A percentile compares a stretch with the other conserved stretches of the same genome.
These are phyloP conservation scores for Corylus americana DNA, from an alignment of 306 rosid genomes.

Conservation along the genomic window DNA sequence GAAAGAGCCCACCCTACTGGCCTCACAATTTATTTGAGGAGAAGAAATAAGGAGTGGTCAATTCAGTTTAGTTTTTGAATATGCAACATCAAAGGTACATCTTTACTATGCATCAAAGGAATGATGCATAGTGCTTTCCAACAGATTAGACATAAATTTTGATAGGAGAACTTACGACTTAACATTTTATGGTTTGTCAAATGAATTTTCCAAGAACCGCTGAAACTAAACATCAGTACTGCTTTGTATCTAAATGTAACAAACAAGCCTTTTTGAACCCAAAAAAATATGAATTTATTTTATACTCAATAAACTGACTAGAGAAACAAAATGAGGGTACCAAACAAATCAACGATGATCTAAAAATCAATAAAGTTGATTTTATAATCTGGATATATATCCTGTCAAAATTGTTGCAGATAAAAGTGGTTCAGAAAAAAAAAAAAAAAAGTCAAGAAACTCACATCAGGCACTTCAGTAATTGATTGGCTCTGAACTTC, in stretches of 20 bases:
- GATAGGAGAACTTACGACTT: background rate
- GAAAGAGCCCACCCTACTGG: too few species aligned
- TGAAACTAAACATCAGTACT: background rate
- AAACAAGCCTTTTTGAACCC: background rate
- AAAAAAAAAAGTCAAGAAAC: conserved; percentile 28
- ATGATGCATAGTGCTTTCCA: too few species aligned
- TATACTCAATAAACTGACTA: background rate
- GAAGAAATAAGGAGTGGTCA: too few species aligned
- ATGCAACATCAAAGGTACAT: too few species aligned
- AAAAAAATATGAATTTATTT: background rate
- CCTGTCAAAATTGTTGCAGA: conserved; percentile 11
- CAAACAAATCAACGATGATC: background rate
- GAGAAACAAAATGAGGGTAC: background rate
- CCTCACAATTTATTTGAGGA: too few species aligned
- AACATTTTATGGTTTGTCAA: background rate
- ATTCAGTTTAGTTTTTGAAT: too few species aligned
- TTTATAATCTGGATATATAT: background rate
- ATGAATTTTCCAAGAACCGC: background rate
- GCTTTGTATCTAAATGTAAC: background rate
- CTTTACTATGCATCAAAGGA: too few species aligned
- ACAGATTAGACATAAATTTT: background rate
- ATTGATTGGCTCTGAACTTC: conserved; percentile 66
- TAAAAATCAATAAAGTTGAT: background rate
- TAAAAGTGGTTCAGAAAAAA: conserved; percentile 5
- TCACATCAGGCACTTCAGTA: conserved; percentile 69